These are phyloP conservation scores for Colletotrichum noveboracense DNA, from an alignment of 2,329 filamentous ascomycete species.

Conservation along the genomic window DNA sequence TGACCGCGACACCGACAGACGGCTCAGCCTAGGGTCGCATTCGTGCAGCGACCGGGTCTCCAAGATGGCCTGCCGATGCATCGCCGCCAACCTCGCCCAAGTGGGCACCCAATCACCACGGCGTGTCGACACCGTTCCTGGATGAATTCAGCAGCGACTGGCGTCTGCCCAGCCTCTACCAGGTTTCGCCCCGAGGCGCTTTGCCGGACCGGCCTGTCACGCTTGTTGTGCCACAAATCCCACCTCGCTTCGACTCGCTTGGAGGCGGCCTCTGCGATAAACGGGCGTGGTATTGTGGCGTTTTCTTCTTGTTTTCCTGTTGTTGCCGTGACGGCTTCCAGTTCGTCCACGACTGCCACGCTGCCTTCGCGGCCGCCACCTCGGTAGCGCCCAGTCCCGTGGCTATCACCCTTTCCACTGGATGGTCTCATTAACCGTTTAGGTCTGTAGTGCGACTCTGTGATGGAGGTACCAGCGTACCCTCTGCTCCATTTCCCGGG, in stretches of 20 bases:
- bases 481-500: not conserved
- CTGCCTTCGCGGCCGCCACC: not conserved
- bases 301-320: not conserved
- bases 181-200: constrained; percentile 11
- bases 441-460: not conserved
- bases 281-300: constrained; percentile 8
- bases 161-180: not conserved
- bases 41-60: not conserved
- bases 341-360: constrained; percentile 7
- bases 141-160: constrained; percentile 14
- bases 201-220: not conserved
- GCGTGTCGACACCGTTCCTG: constrained; percentile 1
- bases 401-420: not conserved
- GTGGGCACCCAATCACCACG: constrained; percentile 13
- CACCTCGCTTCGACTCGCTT: not conserved
- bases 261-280: not conserved
- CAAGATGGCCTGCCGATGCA: constrained; percentile 17
- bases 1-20: not conserved
- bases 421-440: not conserved
- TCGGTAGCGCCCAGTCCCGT: not conserved
- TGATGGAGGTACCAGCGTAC: not conserved
- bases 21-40: not conserved
- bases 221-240: not conserved
- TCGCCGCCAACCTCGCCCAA: not conserved
- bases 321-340: not conserved